Base-by-base conservation (phyloP, 2,329 filamentous ascomycete species). In the Aspergillus latus region DNA sequence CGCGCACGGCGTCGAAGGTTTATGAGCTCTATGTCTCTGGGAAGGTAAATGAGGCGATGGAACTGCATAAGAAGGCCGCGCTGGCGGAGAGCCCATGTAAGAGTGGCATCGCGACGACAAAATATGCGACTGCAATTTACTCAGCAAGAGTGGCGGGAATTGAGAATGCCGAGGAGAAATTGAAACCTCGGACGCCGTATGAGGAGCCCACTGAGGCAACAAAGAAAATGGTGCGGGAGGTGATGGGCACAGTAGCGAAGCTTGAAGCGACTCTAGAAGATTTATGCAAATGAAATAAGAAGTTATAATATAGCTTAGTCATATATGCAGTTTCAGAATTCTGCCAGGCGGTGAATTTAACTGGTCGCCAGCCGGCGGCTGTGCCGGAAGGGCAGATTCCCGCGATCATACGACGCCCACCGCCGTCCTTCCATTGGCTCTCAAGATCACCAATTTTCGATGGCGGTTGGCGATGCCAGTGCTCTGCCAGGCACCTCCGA, bases 11-110 rank as follows among this genome's bases (percentile, higher is more conserved):
- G 16, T 78, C 80, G 4, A 75, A 73, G 54, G 80, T 89, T 29
- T 90, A 87, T 67, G 69, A 80, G 2, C 71, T 88, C n/a, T 89
- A 83, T 68, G 77, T 76, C 55, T 76, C 76, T 49, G 86, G 86
- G 0, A 82, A 82, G 66, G 67, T 74, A 4, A 72, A 79, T 1
- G 84, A 88, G 65, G 87, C 87, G 1, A 63, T 87, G 58, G 76
- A 74, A 52, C 67, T 89, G 67, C 86, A 89, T 64, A 74, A 78
- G 55, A 81, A 80, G 67, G 83, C 85, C 0, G 84, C 86, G 6
- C 71, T 89, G 50, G 86, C 86, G 0, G 87, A 90, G 70, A 82
- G 81, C 55, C 81, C 83, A 0, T 83, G 82, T 65, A 89, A 89
- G 72, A 78, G 80, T 9, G 87, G 87, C 5, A 87, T 89, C 63